phyloP scores from a whole-genome alignment of 2,329 filamentous ascomycete genomes.

The Fonsecaea erecta region DNA sequence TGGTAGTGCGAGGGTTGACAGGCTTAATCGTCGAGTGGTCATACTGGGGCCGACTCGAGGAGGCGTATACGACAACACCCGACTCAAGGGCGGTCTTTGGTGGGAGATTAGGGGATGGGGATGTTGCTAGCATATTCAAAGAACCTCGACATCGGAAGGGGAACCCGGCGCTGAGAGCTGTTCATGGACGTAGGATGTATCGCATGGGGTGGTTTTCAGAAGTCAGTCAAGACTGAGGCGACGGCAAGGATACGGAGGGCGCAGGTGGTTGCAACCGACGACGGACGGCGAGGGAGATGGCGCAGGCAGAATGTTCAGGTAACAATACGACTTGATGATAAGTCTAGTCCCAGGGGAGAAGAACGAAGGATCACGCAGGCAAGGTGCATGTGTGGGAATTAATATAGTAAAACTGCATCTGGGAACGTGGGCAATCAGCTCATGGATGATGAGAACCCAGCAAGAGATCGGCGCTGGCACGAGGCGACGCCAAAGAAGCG shows the following conservation, averaged over 20 bases:
- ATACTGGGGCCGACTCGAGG: constrained; percentile 25
- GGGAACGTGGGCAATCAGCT: background rate
- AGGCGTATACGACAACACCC: constrained; percentile 15
- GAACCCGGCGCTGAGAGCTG: constrained; percentile 16
- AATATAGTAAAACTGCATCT: background rate
- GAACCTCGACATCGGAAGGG: constrained; percentile 30
- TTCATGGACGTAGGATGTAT: constrained; percentile 9
- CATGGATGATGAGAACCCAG: background rate
- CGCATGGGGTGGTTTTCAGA: constrained; percentile 4
- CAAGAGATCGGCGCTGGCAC: constrained; percentile 11
- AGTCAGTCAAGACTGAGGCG: background rate
- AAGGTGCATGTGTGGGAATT: background rate
- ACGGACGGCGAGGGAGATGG: background rate
- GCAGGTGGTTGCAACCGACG: background rate
- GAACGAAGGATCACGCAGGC: background rate
- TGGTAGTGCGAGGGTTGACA: constrained; percentile 15
- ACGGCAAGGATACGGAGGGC: background rate
- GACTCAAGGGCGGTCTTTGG: constrained; percentile 21
- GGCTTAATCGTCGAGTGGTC: constrained; percentile 18
- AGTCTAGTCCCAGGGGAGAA: background rate
- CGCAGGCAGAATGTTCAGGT: background rate
- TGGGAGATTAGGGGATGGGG: constrained; percentile 32
- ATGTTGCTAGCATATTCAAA: constrained; percentile 38
- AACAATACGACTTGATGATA: background rate
- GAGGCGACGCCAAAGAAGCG: constrained; percentile 7